These are phyloP conservation scores for Trichoderma sp. DNA, from an alignment of 2,329 filamentous ascomycete genomes.

Conservation along the genomic window DNA sequence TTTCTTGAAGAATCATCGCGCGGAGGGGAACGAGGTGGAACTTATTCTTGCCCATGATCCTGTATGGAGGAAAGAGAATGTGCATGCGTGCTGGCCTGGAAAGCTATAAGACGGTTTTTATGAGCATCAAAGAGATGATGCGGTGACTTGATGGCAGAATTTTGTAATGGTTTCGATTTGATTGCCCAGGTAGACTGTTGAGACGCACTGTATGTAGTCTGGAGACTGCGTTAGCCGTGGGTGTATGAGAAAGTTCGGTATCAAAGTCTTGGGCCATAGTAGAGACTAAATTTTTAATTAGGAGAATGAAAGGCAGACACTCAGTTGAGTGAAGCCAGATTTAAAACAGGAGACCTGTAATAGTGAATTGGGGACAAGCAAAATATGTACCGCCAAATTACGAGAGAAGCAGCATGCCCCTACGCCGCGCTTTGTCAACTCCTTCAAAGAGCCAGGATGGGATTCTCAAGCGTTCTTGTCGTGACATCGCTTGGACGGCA, in stretches of 20 bases:
- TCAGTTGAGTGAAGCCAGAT: neutral
- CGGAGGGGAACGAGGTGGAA: neutral
- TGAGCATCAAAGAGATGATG: neutral
- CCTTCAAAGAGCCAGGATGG: neutral
- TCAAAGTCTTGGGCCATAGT: neutral
- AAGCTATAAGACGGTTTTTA: neutral
- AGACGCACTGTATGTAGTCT: neutral
- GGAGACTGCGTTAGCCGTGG: neutral
- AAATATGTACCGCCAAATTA: neutral
- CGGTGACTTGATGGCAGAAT: too few species aligned
- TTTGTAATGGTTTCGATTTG: neutral
- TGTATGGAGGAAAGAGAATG: neutral
- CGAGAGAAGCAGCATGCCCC: neutral
- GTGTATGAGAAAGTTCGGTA: neutral
- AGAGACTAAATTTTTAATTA: neutral
- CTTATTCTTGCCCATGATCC: constrained; percentile 5
- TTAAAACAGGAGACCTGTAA: too few species aligned
- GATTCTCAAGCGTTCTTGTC: neutral
- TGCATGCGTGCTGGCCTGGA: neutral
- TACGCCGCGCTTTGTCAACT: neutral
- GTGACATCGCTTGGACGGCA: neutral
- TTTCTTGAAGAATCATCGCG: neutral
- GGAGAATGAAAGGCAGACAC: neutral
- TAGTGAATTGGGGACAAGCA: too few species aligned
- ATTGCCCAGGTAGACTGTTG: neutral